These are phyloP conservation scores for Monosporascus sp. DNA, from an alignment of 2,329 filamentous ascomycete species.

Conservation along the genomic window DNA sequence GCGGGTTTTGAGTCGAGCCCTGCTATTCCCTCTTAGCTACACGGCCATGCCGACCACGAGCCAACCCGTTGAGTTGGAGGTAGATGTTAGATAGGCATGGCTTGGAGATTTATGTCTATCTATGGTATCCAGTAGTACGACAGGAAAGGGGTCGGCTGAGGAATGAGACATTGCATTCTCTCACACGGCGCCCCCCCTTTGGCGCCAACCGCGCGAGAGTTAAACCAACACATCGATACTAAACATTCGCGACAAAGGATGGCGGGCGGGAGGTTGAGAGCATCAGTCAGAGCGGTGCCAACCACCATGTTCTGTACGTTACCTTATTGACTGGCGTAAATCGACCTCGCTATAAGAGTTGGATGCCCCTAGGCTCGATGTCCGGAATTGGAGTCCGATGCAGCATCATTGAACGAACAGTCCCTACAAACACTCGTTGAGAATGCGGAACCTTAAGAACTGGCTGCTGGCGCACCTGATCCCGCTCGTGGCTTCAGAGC, in stretches of 20 bases:
- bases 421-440: background rate
- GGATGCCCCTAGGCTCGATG: background rate
- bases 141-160: background rate
- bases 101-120: too few relatives aligned
- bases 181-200: background rate
- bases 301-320: background rate
- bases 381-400: background rate
- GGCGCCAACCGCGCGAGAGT: background rate
- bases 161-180: background rate
- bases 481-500: conserved; percentile 7
- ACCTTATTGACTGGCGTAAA: background rate
- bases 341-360: background rate
- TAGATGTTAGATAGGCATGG: too few relatives aligned
- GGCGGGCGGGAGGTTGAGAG: background rate
- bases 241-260: background rate
- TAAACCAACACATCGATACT: background rate
- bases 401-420: background rate
- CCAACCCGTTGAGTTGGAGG: too few relatives aligned
- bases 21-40: too few relatives aligned
- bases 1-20: too few relatives aligned
- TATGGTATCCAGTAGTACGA: too few relatives aligned
- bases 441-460: conserved; percentile 13
- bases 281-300: background rate
- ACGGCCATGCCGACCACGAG: too few relatives aligned
- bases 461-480: conserved; percentile 17